Base-by-base conservation (phyloP, 164 flowering plant species). In the Magnolia officinalis region DNA sequence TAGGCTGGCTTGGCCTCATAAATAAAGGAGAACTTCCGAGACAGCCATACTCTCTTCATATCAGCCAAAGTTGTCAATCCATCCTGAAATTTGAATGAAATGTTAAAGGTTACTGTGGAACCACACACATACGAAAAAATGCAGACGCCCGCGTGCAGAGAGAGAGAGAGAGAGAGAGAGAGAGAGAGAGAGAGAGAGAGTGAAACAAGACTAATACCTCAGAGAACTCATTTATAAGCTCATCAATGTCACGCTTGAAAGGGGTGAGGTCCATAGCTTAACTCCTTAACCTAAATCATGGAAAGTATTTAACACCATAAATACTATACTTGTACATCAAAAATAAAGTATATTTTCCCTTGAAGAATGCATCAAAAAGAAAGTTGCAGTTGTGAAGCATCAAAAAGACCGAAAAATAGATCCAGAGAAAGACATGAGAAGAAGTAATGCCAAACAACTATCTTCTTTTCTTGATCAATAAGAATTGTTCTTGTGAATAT, bases 241-340 rank as follows among this genome's bases (percentile, higher is more conserved):
- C 96, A 78, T 95, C 96, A 73, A 95, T 90, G 76, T 95, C 97
- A 71, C 55, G 80, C 82, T 90, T 91, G 88, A 89, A 91, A 4
- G 87, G 88, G 74, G 87, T 76, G 71, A 90, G 78, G 59, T 90
- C 87, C 93, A 91, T 88, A 59, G 31, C 64, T 18, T 8, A 31
- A 67, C 31, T 65, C 31, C 24, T 67, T 26, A 67, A 67, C n/a
- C 50, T 31, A 31, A 14, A 24, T 24, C 6, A 4, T 14, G 50
- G 26, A 4, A 5, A 67, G 71, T 31, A 26, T 10, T 8, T 55
- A 16, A 55, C 61, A 16, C 18, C 61, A 55, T 55, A 55, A 55
- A 55, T 16, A 37, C 45, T 0, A 37, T 2, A 37, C 45, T 37
- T 37, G 45, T 37, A 37, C 45, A 37, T 37, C 6, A 37, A 37